A percentile compares a stretch with the other conserved stretches of the same genome.
These are phyloP conservation scores for Dicorynia guianensis DNA, from an alignment of 306 rosid species.

Conservation along the genomic window DNA sequence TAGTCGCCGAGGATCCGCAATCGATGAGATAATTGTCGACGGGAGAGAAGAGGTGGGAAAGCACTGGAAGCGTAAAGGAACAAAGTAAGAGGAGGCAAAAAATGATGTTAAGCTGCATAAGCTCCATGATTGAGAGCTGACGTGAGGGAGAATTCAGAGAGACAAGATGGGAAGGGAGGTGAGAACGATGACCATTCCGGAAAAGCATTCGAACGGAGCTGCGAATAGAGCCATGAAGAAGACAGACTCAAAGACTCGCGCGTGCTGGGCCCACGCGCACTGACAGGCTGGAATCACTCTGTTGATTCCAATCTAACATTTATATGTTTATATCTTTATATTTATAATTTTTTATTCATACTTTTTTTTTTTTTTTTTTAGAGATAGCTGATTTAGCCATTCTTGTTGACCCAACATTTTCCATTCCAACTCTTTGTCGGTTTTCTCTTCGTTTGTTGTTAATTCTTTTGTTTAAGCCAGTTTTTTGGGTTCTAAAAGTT, in stretches of 20 bases:
- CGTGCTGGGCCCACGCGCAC: constrained; percentile 47
- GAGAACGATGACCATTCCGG: background rate
- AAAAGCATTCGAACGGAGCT: background rate
- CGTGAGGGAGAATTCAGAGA: background rate
- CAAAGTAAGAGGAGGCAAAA: constrained; percentile 44
- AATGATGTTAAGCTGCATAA: constrained; percentile 22
- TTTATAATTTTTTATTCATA: too few relatives aligned
- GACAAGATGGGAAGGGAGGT: background rate
- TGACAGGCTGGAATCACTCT: constrained; percentile 34
- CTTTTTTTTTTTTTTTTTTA: too few relatives aligned
- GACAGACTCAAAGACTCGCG: background rate
- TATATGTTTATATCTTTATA: too few relatives aligned
- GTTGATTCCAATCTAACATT: too few relatives aligned
- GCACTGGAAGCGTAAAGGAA: constrained; percentile 36
- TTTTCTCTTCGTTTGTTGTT: too few relatives aligned
- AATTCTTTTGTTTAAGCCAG: too few relatives aligned
- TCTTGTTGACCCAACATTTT: too few relatives aligned
- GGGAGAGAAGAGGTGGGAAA: constrained; percentile 71
- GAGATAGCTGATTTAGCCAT: too few relatives aligned
- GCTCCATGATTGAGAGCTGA: constrained; percentile 49
- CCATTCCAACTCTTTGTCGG: too few relatives aligned
- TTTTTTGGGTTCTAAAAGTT: too few relatives aligned
- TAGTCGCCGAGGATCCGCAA: constrained; percentile 66
- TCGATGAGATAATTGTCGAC: constrained; percentile 83
- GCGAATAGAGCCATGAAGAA: background rate